Conservation (phyloP, 2,329 filamentous ascomycete genomes). For the Hypoxylon sp. region DNA sequence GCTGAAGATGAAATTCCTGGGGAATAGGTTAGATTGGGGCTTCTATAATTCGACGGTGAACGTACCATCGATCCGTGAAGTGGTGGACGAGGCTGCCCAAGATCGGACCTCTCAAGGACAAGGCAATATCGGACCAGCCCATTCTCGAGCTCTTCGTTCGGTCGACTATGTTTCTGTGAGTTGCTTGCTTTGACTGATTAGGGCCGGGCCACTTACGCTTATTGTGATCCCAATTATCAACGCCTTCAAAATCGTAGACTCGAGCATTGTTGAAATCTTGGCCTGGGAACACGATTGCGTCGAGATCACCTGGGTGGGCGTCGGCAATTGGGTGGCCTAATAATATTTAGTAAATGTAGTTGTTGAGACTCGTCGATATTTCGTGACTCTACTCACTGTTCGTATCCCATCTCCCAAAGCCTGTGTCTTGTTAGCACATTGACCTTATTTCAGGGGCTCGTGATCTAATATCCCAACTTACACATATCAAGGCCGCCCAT, state of each 20-base stretch:
- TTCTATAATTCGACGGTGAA: neutral
- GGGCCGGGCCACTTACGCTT: conserved; percentile 59
- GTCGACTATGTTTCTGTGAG: conserved; percentile 63
- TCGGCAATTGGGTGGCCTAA: conserved; percentile 79
- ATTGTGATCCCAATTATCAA: conserved; percentile 82
- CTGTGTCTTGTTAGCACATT: conserved; percentile 46
- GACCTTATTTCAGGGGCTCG: neutral
- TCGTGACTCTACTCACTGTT: conserved; percentile 60
- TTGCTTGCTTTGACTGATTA: neutral
- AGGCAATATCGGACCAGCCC: conserved; percentile 89
- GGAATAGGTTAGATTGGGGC: conserved; percentile 16
- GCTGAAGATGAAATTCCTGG: conserved; percentile 81
- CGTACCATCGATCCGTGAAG: conserved; percentile 81
- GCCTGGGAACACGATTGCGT: conserved; percentile 81
- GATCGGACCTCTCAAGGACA: conserved; percentile 78
- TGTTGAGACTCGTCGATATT: neutral
- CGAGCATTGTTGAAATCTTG: conserved; percentile 94
- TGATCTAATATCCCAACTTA: conserved; percentile 44
- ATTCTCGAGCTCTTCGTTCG: conserved; percentile 81
- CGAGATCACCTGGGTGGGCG: conserved; percentile 79
- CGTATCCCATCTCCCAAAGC: conserved; percentile 88
- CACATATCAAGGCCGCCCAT: conserved; percentile 92
- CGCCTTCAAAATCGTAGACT: conserved; percentile 81
- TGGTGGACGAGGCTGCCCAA: conserved; percentile 78
- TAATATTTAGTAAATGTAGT: conserved; percentile 25